Evolutionary conservation across 495 filamentous ascomycete genomes (phyloP), one percentile per base, ranked within the genome.

Genomic region (Trichoderma erinaceum): DNA sequence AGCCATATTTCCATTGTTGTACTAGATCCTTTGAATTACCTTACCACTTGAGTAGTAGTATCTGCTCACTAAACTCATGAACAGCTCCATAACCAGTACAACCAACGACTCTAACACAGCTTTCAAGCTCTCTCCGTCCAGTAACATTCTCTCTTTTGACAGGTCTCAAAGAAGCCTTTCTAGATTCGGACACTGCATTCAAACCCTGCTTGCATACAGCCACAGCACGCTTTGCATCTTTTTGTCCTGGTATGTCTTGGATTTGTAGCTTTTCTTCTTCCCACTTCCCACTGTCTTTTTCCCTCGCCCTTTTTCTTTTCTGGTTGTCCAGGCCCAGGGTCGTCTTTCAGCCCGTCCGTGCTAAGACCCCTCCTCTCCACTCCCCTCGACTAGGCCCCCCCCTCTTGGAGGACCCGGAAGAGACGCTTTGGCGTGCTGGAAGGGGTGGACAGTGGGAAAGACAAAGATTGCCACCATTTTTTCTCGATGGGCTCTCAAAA

Each of bases 401-500:
- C 6, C n/a, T 58, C 10, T 7, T 16, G 8, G 3, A 25, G 25
- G 50, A 21, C 8, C 6, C 18, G 4, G 21, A 27, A 25, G n/a
- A 27, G n/a, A 27, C 11, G 50, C 16, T 12, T 0, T 12, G 11
- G 50, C 16, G 21, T 56, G 4, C 6, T 58, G 23, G 35, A 38
- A 38, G 18, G 50, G 44, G 44, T 48, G 29, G 29, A 29, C 29
- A 29, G 44, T 48, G 48, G 48, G 21, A 52, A 52, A 52, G 18
- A 21, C 48, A 18, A 52, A 21, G 5, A 52, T 52, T 8, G 48
- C 48, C 48, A 52, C 48, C 21, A 16, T 21, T 21, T 21, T 21
- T 61, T 61, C 25, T 61, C 56, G 56, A 61, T 61, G 56, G 56
- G 11, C 56, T 32, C 25, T 7, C 56, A 61, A 32, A 32, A 61